Evolutionary conservation across 2,329 filamentous ascomycete species (phyloP).

Genomic region (Diaporthe citriasiana): DNA sequence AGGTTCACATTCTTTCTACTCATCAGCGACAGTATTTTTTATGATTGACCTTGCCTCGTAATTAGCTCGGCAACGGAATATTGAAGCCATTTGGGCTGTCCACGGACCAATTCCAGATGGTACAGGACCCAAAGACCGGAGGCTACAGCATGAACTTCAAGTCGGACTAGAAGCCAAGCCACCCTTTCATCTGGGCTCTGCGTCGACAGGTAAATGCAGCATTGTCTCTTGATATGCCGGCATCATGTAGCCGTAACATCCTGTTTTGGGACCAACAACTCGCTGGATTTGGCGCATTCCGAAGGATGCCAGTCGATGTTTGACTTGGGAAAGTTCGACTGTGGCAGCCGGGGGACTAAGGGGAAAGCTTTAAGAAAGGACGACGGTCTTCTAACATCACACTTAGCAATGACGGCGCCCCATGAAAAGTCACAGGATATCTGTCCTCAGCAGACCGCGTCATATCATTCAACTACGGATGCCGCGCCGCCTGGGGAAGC

Average conservation of each 20-base stretch:
- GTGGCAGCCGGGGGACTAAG: background rate
- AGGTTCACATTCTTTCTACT: background rate
- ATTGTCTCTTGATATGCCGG: background rate
- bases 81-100: slow-evolving; percentile 94
- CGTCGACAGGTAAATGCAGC: background rate
- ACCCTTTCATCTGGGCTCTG: background rate
- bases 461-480: no score
- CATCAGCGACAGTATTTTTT: background rate
- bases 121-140: slow-evolving; percentile 88
- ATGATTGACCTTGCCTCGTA: background rate
- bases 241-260: background rate
- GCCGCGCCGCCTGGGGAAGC: no score
- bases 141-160: slow-evolving; percentile 96
- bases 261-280: background rate
- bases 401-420: background rate
- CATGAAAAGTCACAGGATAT: background rate
- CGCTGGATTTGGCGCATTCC: no score
- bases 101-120: slow-evolving; percentile 95
- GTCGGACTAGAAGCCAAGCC: background rate
- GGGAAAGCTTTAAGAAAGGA: background rate
- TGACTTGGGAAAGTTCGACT: background rate
- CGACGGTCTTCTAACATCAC: background rate
- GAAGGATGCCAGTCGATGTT: background rate
- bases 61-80: slow-evolving; percentile 83
- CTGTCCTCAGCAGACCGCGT: background rate